phyloP scores from a whole-genome alignment of 192 early-diverging fungal genomes.

The Entophlyctis luteolus region DNA sequence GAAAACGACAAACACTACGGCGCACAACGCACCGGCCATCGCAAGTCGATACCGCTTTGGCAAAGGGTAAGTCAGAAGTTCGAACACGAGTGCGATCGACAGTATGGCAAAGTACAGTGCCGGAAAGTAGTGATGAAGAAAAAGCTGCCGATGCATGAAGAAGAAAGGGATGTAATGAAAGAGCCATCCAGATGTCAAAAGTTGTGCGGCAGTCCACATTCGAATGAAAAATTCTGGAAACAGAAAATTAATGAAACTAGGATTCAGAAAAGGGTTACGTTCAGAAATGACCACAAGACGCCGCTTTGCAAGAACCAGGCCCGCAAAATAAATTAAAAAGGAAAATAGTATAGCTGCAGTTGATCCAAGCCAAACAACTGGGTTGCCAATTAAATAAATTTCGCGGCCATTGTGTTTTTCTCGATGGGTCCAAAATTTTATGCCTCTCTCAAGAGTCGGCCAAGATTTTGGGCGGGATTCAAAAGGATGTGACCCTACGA shows the following conservation, averaged over 20 bases:
- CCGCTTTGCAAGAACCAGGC: constrained; percentile 31
- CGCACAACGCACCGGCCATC: constrained; percentile 45
- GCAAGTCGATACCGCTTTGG: constrained; percentile 44
- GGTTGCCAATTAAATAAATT: constrained; percentile 54
- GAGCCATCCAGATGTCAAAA: constrained; percentile 73
- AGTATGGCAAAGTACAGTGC: constrained; percentile 86
- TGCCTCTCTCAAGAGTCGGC: constrained; percentile 44
- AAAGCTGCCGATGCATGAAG: constrained; percentile 85
- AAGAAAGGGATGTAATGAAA: constrained; percentile 86
- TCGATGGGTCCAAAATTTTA: constrained; percentile 52
- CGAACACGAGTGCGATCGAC: constrained; percentile 64
- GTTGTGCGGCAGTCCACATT: constrained; percentile 26
- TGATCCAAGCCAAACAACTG: constrained; percentile 42
- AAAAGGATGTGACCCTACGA: constrained; percentile 46
- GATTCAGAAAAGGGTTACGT: not conserved
- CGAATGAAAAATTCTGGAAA: constrained; percentile 15
- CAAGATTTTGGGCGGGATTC: constrained; percentile 46
- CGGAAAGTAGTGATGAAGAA: constrained; percentile 91
- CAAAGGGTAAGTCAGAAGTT: constrained; percentile 67
- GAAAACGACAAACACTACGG: constrained; percentile 61
- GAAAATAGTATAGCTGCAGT: constrained; percentile 26
- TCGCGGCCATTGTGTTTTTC: constrained; percentile 21
- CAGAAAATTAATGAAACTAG: not conserved
- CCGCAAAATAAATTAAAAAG: constrained; percentile 16
- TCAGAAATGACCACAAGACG: not conserved